Conservation (phyloP, 169 alveolate genomes). For the Neospora caninum region DNA sequence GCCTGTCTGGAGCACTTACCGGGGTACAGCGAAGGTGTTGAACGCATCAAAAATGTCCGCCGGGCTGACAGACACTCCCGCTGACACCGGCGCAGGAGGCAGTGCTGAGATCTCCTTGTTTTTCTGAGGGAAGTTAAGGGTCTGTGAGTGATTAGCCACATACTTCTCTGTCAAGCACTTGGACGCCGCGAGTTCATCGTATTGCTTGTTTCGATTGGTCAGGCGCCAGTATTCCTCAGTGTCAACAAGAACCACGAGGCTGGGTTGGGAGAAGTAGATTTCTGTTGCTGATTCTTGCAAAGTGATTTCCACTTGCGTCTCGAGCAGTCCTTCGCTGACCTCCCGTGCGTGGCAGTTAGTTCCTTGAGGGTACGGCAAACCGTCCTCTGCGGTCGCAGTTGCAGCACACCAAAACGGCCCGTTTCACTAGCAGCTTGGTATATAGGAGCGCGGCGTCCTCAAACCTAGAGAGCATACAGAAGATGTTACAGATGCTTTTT, state of each 20-base stretch:
- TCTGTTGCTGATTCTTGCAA: conserved; percentile 29
- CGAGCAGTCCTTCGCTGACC: conserved; percentile 3
- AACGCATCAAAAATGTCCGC: conserved; percentile 33
- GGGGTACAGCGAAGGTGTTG: not conserved
- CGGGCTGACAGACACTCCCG: not conserved
- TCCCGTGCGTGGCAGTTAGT: not conserved
- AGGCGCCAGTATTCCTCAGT: conserved; percentile 29
- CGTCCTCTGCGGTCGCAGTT: not conserved
- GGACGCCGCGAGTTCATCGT: not conserved
- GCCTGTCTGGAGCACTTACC: not conserved
- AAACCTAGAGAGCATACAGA: too few relatives aligned
- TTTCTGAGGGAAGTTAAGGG: not conserved
- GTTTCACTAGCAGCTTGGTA: not conserved
- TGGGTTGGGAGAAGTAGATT: not conserved
- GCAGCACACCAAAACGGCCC: not conserved
- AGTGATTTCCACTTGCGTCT: not conserved
- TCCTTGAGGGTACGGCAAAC: not conserved
- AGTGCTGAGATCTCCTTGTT: conserved; percentile 15
- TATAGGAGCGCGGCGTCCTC: too few relatives aligned
- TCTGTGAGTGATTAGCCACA: conserved; percentile 29
- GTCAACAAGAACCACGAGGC: conserved; percentile 21
- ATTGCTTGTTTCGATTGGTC: not conserved
- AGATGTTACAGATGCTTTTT: not conserved
- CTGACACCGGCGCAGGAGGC: conserved; percentile 16
- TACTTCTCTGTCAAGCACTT: not conserved